Base-by-base conservation (phyloP, 805 yeast genomes). In the Yamadazyma tumulicola region DNA sequence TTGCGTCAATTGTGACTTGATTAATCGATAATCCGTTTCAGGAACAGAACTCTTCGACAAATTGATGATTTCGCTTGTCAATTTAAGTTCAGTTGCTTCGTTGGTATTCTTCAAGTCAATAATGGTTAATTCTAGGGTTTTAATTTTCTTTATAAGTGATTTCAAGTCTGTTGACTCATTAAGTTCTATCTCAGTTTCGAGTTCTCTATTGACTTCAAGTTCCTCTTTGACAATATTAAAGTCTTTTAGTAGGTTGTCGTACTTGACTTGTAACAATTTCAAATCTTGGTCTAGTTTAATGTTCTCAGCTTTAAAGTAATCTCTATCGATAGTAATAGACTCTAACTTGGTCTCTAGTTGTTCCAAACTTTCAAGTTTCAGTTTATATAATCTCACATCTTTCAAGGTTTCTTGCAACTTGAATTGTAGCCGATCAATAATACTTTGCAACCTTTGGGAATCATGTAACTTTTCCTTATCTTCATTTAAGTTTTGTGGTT, bases 241-340 rank as follows among this genome's bases (percentile, higher is more conserved):
- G 20, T 70, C 71, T 0, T 47, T 42, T 8, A 49, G 34, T 17
- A 71, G 43, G 4, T 43, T 48, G 2, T 49, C 49, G 36, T 66
- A 65, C 24, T 61, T 53, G 9, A 27, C 21, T 22, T 57, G 51
- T 8, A 72, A 35, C 3, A 34, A 26, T 4, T 38, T 39, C 12
- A 64, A 39, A 31, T 59, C 60, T 1, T 29, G 32, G 2, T 38
- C 38, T 19, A 74, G 42, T 2, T 45, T 39, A 4, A 49, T 52
- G 29, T 60, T 64, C n/a, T 59, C 52, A 4, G 61, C 63, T 5
- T 52, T 53, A 4, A 70, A 42, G 22, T 59, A 59, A 21, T 67
- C 77, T 29, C 69, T 65, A 27, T 79, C 84, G 0, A 74, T 62
- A 1, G 48, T 28, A 3, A 48, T 20, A 47, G 51, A 53, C 32